Conservation (phyloP, 805 yeast species). For the Wickerhamiella galacta region DNA sequence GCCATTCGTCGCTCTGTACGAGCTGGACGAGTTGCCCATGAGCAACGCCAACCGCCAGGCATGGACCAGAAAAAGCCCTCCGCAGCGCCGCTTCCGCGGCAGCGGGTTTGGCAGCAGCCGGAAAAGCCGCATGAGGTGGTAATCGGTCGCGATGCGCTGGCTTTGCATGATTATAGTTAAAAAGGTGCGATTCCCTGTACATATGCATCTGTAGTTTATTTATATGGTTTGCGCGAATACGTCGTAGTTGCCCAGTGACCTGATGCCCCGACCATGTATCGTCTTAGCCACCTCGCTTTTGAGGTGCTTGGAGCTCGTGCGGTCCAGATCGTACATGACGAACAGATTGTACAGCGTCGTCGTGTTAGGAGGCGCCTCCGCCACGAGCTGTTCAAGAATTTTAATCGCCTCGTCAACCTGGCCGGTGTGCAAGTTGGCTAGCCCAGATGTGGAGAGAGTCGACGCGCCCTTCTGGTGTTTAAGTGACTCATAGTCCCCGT, state of each 20-base stretch:
- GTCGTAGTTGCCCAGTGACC: constrained; percentile 11
- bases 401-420: constrained; percentile 12
- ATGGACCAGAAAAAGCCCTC: constrained; percentile 8
- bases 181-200: too few relatives aligned
- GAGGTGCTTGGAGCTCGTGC: constrained; percentile 4
- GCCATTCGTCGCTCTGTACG: constrained; percentile 15
- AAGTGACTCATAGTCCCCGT: too few relatives aligned
- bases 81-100: constrained; percentile 3
- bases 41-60: constrained; percentile 8
- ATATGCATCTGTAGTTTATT: too few relatives aligned
- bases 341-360: constrained; percentile 15
- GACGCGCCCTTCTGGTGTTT: constrained; percentile 10
- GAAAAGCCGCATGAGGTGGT: constrained; percentile 17
- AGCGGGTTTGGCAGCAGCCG: constrained; percentile 14
- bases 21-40: constrained; percentile 12
- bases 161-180: too few relatives aligned
- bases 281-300: constrained; percentile 2
- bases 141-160: too few relatives aligned
- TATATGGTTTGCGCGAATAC: neutral
- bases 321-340: constrained; percentile 16
- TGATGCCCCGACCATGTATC: constrained; percentile 4
- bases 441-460: constrained; percentile 9
- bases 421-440: constrained; percentile 17
- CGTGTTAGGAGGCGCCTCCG: constrained; percentile 2
- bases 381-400: constrained; percentile 9